These are phyloP conservation scores for Clitopilus hobsonii DNA, from an alignment of 768 basidiomycete genomes.

Conservation along the genomic window DNA sequence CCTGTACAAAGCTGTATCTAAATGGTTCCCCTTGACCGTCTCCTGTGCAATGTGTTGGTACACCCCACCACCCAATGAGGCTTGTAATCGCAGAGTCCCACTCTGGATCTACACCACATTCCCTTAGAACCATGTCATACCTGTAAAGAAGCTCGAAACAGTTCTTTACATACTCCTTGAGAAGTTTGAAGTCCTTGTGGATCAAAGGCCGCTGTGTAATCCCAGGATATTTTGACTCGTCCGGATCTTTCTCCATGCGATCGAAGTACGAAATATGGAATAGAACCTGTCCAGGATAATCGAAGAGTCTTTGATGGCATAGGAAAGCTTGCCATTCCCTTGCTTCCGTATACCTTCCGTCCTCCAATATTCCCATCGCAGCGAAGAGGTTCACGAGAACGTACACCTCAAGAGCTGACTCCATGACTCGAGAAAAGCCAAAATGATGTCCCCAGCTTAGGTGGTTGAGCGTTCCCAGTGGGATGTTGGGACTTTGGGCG, in stretches of 20 bases:
- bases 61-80: no score
- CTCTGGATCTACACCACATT: constrained; percentile 31
- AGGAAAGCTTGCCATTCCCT: constrained; percentile 15
- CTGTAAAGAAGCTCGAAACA: constrained; percentile 30
- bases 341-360: constrained; percentile 21
- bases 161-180: constrained; percentile 29
- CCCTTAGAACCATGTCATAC: constrained; percentile 30
- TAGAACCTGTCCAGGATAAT: neutral
- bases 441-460: constrained; percentile 22
- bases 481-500: constrained; percentile 28
- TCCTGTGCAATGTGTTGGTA: no score
- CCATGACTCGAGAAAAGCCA: constrained; percentile 24
- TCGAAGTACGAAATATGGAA: neutral
- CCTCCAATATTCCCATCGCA: constrained; percentile 20
- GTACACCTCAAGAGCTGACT: constrained; percentile 26
- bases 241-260: neutral
- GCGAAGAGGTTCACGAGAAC: constrained; percentile 31
- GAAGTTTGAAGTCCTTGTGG: constrained; percentile 15
- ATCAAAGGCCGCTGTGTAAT: constrained; percentile 4
- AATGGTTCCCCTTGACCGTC: no score
- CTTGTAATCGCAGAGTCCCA: no score
- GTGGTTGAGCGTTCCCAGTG: constrained; percentile 17
- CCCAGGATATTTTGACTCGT: no score
- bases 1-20: no score
- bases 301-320: constrained; percentile 6